phyloP scores from a whole-genome alignment of 768 basidiomycete species.

The Pisolithus sp. region DNA sequence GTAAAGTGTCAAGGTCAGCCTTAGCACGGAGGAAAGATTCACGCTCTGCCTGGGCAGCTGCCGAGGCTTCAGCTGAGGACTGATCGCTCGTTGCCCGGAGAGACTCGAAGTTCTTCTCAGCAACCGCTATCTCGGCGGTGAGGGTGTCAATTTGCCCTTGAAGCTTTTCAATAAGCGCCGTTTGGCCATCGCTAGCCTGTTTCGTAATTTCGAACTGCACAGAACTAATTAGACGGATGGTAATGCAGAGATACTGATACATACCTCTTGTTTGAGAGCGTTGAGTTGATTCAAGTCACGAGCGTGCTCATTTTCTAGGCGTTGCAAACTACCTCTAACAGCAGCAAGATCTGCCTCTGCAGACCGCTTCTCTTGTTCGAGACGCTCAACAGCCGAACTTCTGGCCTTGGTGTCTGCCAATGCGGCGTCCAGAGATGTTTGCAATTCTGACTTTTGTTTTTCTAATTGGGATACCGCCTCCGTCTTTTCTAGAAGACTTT shows the following conservation, averaged over 20 bases:
- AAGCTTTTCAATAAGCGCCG: slow-evolving; percentile 40
- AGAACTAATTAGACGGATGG: slow-evolving; percentile 2
- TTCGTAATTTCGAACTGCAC: slow-evolving; percentile 49
- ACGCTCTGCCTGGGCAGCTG: slow-evolving; percentile 53
- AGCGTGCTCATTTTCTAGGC: slow-evolving; percentile 26
- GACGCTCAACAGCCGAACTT: slow-evolving; percentile 33
- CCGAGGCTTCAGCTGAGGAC: slow-evolving; percentile 36
- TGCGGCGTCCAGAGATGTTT: slow-evolving; percentile 42
- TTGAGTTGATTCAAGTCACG: slow-evolving; percentile 29
- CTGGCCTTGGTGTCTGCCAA: slow-evolving; percentile 46
- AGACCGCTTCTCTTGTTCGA: slow-evolving; percentile 43
- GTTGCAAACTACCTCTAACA: slow-evolving; percentile 35
- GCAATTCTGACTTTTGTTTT: slow-evolving; percentile 42
- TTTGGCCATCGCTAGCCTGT: slow-evolving; percentile 34
- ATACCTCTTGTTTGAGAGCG: slow-evolving; percentile 46
- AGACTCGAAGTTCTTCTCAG: slow-evolving; percentile 47
- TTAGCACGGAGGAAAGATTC: slow-evolving; percentile 61
- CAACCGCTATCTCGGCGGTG: slow-evolving; percentile 42
- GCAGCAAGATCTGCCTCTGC: slow-evolving; percentile 45
- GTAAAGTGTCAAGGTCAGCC: slow-evolving; percentile 50
- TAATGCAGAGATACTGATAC: slow-evolving; percentile 9
- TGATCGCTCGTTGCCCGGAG: slow-evolving; percentile 43
- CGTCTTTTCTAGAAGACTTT: slow-evolving; percentile 48
- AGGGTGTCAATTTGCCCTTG: slow-evolving; percentile 45
- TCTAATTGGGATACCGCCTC: slow-evolving; percentile 48